A percentile compares a stretch with the other conserved stretches of the same genome.
Evolutionary conservation across 371 early-diverging fungal genomes (phyloP).

Genomic region (Mucor circinelloides): DNA sequence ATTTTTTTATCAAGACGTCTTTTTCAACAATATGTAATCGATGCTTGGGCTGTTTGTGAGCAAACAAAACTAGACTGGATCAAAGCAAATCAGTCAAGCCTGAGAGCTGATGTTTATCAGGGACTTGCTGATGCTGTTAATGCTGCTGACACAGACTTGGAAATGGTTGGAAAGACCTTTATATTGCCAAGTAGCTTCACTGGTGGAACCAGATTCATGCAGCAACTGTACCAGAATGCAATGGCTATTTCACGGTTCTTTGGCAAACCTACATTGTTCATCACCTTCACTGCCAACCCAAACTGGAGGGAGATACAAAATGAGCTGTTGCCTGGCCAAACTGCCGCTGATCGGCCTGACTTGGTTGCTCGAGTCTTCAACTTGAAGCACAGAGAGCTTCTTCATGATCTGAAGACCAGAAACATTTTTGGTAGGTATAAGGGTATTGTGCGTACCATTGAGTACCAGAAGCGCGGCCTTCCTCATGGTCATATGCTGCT

Average conservation of each 20-base stretch:
- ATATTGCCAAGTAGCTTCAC: not conserved
- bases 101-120: constrained; percentile 2
- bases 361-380: constrained; percentile 24
- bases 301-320: constrained; percentile 28
- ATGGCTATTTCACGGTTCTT: constrained; percentile 24
- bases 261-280: constrained; percentile 35
- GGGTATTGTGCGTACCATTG: not conserved
- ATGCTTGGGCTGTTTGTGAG: constrained; percentile 10
- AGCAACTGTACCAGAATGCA: constrained; percentile 29
- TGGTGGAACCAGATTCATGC: constrained; percentile 3
- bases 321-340: constrained; percentile 16
- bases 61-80: constrained; percentile 2
- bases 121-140: not conserved
- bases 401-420: not conserved
- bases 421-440: constrained; percentile 5
- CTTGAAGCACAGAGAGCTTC: constrained; percentile 16
- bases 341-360: constrained; percentile 21
- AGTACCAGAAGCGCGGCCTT: constrained; percentile 14
- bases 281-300: constrained; percentile 43
- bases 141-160: not conserved
- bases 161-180: not conserved
- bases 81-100: not conserved
- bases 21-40: constrained; percentile 11
- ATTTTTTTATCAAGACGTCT: not conserved
- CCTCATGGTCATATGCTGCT: constrained; percentile 3